phyloP scores from a whole-genome alignment of 176 grass and related monocot species.

The Panicum miliaceum region DNA sequence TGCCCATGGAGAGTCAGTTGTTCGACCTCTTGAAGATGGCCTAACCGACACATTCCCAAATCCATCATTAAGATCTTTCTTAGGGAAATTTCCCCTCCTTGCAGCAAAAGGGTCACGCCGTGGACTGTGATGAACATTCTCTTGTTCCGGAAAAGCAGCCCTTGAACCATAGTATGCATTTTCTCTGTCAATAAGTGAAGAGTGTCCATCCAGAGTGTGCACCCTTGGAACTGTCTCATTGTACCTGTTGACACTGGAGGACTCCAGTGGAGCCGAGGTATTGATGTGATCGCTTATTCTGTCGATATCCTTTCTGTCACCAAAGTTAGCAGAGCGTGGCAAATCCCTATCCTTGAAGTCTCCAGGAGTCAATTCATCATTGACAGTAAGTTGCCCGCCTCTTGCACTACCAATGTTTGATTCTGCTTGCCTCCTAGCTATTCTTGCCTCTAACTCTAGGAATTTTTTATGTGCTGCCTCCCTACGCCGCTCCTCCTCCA shows the following conservation, averaged over 20 bases:
- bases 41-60: constrained; percentile 37
- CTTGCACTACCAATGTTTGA: constrained; percentile 36
- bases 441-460: constrained; percentile 88
- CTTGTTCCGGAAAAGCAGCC: constrained; percentile 59
- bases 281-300: constrained; percentile 60
- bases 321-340: constrained; percentile 42
- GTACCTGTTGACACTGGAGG: constrained; percentile 64
- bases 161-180: constrained; percentile 52
- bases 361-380: constrained; percentile 52
- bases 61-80: constrained; percentile 70
- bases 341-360: constrained; percentile 48
- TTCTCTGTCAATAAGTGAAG: constrained; percentile 64
- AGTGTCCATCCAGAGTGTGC: constrained; percentile 50
- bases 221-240: constrained; percentile 61
- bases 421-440: constrained; percentile 69
- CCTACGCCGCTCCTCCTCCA: constrained; percentile 92
- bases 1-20: constrained; percentile 50
- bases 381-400: constrained; percentile 39
- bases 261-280: constrained; percentile 55
- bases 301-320: constrained; percentile 58
- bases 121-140: constrained; percentile 50
- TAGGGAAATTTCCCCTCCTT: constrained; percentile 56
- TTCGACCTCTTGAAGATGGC: constrained; percentile 52
- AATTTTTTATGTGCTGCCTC: constrained; percentile 89
- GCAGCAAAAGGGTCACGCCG: constrained; percentile 51